Evolutionary conservation across 257 asterid species (phyloP).

Genomic region (Coffea eugenioides): DNA sequence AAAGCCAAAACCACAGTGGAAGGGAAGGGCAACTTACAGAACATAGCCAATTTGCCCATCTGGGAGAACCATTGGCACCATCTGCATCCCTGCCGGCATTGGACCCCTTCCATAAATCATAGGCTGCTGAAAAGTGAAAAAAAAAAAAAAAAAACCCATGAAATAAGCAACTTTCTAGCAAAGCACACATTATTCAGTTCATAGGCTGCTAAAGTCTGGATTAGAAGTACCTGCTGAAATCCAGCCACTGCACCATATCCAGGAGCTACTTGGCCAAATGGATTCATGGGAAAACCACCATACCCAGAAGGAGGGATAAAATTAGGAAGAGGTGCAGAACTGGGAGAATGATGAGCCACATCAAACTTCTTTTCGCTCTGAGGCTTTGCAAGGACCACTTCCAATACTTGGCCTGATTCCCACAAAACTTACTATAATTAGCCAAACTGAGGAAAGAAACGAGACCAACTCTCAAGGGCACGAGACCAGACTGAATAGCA

Average conservation of each 20-base stretch:
- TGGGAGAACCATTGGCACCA: constrained; percentile 98
- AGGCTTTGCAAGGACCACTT: constrained; percentile 95
- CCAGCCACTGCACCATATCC: constrained; percentile 76
- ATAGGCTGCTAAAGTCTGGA: not conserved
- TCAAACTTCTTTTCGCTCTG: constrained; percentile 84
- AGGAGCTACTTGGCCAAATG: constrained; percentile 64
- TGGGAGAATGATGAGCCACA: constrained; percentile 48
- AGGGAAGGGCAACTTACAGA: constrained; percentile 58
- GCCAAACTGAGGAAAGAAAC: not conserved
- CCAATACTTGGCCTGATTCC: constrained; percentile 71
- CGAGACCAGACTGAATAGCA: not conserved
- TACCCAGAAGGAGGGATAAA: constrained; percentile 83
- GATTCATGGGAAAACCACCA: constrained; percentile 70
- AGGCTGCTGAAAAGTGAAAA: constrained; percentile 51
- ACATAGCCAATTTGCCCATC: constrained; percentile 97
- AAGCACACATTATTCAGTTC: not conserved
- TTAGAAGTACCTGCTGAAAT: constrained; percentile 69
- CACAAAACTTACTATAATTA: constrained; percentile 14
- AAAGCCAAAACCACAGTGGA: not conserved
- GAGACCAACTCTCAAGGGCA: not conserved
- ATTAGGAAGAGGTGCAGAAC: constrained; percentile 53
- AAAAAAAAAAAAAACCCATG: not conserved
- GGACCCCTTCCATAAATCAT: constrained; percentile 97
- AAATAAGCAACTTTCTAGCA: constrained; percentile 9
- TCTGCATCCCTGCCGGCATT: constrained; percentile 98